These are phyloP conservation scores for Yamadazyma akitaensis DNA, from an alignment of 805 yeast species.

Conservation along the genomic window DNA sequence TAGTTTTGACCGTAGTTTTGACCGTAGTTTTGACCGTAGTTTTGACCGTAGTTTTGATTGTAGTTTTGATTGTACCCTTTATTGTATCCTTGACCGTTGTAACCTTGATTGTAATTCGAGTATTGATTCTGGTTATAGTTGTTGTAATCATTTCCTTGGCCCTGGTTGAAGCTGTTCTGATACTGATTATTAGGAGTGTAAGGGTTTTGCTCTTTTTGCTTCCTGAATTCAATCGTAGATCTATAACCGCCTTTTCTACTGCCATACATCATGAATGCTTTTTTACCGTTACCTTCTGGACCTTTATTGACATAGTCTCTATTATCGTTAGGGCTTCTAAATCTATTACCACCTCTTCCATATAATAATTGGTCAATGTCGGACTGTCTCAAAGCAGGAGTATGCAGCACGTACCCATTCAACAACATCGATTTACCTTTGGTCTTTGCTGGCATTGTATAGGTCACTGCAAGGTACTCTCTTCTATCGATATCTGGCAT, in stretches of 20 bases:
- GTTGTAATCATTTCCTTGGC: conserved; percentile 2
- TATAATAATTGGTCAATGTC: conserved; percentile 63
- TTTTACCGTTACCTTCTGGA: conserved; percentile 38
- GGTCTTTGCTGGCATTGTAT: conserved; percentile 56
- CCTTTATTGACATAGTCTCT: conserved; percentile 39
- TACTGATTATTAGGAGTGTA: conserved; percentile 4
- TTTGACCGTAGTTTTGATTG: not conserved
- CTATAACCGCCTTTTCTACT: conserved; percentile 41
- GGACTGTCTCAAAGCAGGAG: conserved; percentile 57
- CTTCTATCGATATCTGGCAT: conserved; percentile 43
- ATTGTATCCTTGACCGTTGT: conserved; percentile 14
- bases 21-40: conserved; percentile 8
- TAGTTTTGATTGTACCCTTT: conserved; percentile 13
- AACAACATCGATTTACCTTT: conserved; percentile 79
- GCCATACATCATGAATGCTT: conserved; percentile 26
- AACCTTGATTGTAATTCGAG: conserved; percentile 13
- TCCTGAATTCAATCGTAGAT: conserved; percentile 18
- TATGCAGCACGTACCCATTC: conserved; percentile 70
- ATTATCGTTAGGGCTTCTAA: conserved; percentile 28
- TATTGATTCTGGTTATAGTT: conserved; percentile 3
- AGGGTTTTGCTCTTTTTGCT: conserved; percentile 12
- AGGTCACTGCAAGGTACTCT: conserved; percentile 45
- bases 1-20: conserved; percentile 12
- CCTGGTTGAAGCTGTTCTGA: not conserved
- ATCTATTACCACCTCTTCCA: conserved; percentile 38